Evolutionary conservation across 208 protist genomes (phyloP).

Genomic region (Balamuthia mandrillaris): DNA sequence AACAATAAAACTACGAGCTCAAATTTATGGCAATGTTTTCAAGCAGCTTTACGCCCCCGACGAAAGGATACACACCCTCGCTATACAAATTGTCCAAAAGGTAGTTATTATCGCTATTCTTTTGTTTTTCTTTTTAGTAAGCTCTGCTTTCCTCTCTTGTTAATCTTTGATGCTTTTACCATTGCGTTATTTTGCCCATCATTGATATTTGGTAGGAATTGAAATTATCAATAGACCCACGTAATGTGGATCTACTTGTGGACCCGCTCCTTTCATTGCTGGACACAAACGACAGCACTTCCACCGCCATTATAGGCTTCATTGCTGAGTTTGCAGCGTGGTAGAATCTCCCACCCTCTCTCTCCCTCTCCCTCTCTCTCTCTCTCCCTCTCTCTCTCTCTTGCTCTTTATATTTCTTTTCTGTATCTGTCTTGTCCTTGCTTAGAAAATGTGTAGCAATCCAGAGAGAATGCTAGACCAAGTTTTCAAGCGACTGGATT

Average conservation of each 20-base stretch:
- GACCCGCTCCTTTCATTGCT: neutral
- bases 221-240: neutral
- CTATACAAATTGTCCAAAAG: neutral
- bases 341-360: neutral
- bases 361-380: neutral
- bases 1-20: neutral
- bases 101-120: neutral
- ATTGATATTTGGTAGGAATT: neutral
- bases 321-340: conserved; percentile 5
- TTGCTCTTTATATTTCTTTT: neutral
- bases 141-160: neutral
- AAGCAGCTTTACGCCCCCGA: conserved; percentile 7
- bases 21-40: neutral
- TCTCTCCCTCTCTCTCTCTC: neutral
- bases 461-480: conserved; percentile 6
- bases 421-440: neutral
- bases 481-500: conserved; percentile 2
- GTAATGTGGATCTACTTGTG: neutral
- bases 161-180: neutral
- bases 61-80: neutral
- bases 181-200: neutral
- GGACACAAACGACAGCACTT: neutral
- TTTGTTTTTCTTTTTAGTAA: neutral
- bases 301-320: conserved; percentile 6
- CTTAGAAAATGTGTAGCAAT: neutral